Base-by-base conservation (phyloP, 345 rosid species). In the Lepidium didymum region DNA sequence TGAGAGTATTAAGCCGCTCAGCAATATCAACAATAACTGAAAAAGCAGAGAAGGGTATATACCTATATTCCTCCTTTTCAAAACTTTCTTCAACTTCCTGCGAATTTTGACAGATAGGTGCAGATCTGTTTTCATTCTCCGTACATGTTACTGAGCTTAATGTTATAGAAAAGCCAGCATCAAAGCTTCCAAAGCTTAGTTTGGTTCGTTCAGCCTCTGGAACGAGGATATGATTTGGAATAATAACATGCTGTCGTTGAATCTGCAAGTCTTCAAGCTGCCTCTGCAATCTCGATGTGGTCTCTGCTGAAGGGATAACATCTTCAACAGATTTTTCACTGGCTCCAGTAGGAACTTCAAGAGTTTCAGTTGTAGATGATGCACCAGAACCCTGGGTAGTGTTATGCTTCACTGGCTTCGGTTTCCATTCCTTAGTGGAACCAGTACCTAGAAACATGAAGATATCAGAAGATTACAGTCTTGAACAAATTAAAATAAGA, bases 121-220 rank as follows among this genome's bases (percentile, higher is more conserved):
- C 80, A 62, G 93, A 83, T 64, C 83, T 86, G 77, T 82, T 81
- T 34, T 85, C 91, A 80, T 82, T 84, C 85, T 81, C 93, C 8
- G 78, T 78, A 69, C 43, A 81, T 41, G 76, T 57, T 33, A 63
- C 69, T 37, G 67, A 56, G 70, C 69, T 81, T 34, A 81, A 59
- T 15, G 77, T 71, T 47, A 85, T 70, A 54, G 84, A 91, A 80
- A 92, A 90, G 78, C 77, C 83, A 56, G 88, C 84, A 83, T 85
- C 91, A 59, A 92, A 92, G 77, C 98, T 92, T 78, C 98, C 98
- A 80, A 92, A 92, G 82, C 91, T 92, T 75, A 92, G 63, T 70
- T 88, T 92, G 49, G 83, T 81, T 73, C 93, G 85, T 78, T 88
- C 90, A 76, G 96, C 86, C 74, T 92, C 98, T 38, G 97, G 98